A percentile compares a stretch with the other conserved stretches of the same genome.
Evolutionary conservation across 176 grass and related monocot species (phyloP).

Genomic region (Tillandsia fasciculata): DNA sequence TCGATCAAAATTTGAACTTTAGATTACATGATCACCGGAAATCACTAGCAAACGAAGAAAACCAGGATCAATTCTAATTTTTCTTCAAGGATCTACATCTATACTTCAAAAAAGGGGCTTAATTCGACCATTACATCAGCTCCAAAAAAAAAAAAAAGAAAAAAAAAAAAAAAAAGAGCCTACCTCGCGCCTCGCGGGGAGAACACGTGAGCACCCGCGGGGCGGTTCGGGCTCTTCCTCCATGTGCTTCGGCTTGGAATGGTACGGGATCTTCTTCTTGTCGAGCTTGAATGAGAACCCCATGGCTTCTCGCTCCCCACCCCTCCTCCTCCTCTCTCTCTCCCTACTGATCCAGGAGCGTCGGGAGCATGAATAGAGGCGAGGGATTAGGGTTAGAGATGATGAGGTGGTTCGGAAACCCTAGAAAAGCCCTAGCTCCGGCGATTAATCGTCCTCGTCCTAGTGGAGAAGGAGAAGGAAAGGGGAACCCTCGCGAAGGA

Average conservation of each 20-base stretch:
- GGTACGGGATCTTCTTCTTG: constrained; percentile 42
- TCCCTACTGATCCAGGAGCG: not conserved
- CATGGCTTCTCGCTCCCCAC: constrained; percentile 20
- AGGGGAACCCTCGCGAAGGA: no score
- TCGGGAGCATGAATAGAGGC: not conserved
- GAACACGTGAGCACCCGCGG: not conserved
- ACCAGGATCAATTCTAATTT: not conserved
- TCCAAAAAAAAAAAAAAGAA: constrained; percentile 5
- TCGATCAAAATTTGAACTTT: not conserved
- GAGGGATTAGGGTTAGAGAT: not conserved
- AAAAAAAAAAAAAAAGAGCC: constrained; percentile 4
- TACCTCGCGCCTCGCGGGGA: constrained; percentile 24
- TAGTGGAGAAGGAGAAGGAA: no score
- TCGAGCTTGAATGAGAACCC: constrained; percentile 77
- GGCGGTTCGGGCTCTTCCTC: constrained; percentile 14
- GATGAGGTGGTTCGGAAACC: not conserved
- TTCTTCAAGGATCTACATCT: constrained; percentile 15
- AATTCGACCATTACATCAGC: constrained; percentile 14
- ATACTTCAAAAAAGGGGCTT: not conserved
- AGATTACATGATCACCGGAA: not conserved
- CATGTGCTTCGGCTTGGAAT: constrained; percentile 9
- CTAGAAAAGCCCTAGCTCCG: not conserved
- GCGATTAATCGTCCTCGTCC: not conserved
- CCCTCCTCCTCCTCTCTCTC: not conserved
- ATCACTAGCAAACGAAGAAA: not conserved